phyloP scores from a whole-genome alignment of 192 early-diverging fungal genomes.

The Globomyces pollinis-pini region DNA sequence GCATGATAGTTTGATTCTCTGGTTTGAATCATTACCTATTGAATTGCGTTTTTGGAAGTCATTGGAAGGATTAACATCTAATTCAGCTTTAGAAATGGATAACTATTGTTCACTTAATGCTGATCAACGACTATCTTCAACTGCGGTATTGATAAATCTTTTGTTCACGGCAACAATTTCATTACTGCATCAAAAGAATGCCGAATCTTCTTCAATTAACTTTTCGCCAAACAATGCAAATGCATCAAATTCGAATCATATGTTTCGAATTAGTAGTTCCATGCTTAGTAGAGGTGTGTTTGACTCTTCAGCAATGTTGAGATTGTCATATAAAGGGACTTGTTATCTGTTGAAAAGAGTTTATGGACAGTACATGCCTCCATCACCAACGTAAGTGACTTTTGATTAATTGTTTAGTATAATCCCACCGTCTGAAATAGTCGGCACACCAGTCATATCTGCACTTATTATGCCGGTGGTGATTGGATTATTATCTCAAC shows the following conservation, averaged over 20 bases:
- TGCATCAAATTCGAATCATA: neutral
- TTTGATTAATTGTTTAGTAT: neutral
- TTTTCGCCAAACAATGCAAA: neutral
- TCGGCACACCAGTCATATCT: conserved; percentile 17
- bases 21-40: conserved; percentile 14
- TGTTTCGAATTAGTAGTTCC: neutral
- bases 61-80: conserved; percentile 1
- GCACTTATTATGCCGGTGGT: neutral
- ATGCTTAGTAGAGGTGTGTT: conserved; percentile 7
- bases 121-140: conserved; percentile 2
- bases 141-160: conserved; percentile 8
- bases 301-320: neutral
- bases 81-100: neutral
- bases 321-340: conserved; percentile 15
- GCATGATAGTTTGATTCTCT: conserved; percentile 13
- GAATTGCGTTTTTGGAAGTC: conserved; percentile 9
- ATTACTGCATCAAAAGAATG: conserved; percentile 18
- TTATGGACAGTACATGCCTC: conserved; percentile 7
- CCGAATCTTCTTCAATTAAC: neutral
- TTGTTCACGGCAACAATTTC: conserved; percentile 12
- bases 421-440: conserved; percentile 16
- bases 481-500: neutral
- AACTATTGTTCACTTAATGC: neutral
- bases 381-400: conserved; percentile 1
- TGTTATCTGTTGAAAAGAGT: conserved; percentile 10